These are phyloP conservation scores for Leptodermis oblonga DNA, from an alignment of 257 asterid genomes.

Conservation along the genomic window DNA sequence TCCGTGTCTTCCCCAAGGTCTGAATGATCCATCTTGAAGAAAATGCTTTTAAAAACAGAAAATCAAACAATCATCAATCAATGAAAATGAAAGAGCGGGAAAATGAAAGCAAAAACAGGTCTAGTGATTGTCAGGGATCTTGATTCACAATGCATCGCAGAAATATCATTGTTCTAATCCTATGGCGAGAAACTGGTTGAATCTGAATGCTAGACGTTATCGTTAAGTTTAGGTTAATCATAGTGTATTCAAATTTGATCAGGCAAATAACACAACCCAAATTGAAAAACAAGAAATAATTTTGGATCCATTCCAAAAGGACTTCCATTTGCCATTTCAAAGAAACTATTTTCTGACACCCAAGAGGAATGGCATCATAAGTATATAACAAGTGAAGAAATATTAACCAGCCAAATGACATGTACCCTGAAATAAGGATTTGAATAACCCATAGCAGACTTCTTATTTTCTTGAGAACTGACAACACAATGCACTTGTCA, in stretches of 20 bases:
- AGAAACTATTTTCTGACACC: neutral
- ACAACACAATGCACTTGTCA: too few species aligned
- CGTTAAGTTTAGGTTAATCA: neutral
- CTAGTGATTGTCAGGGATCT: too few species aligned
- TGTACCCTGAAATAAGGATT: too few species aligned
- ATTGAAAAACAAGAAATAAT: constrained; percentile 7
- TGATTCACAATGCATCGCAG: too few species aligned
- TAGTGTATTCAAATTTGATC: neutral
- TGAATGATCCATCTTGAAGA: constrained; percentile 19
- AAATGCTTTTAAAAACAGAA: constrained; percentile 18
- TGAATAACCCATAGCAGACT: too few species aligned
- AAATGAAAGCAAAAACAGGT: too few species aligned
- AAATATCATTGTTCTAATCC: neutral
- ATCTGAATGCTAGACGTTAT: neutral
- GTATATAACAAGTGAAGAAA: too few species aligned
- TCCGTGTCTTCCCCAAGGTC: constrained; percentile 22
- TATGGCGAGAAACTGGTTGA: neutral
- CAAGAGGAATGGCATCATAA: too few species aligned
- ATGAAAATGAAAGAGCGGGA: too few species aligned
- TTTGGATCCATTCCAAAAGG: neutral
- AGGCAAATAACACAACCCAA: neutral
- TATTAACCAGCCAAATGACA: too few species aligned
- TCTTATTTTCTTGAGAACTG: too few species aligned
- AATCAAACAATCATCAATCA: too few species aligned
- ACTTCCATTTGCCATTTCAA: neutral